Percentiles rank a stretch among this genome's conserved stretches.
Evolutionary conservation across 345 rosid genomes (phyloP).

Genomic region (Lepidium sativum): DNA sequence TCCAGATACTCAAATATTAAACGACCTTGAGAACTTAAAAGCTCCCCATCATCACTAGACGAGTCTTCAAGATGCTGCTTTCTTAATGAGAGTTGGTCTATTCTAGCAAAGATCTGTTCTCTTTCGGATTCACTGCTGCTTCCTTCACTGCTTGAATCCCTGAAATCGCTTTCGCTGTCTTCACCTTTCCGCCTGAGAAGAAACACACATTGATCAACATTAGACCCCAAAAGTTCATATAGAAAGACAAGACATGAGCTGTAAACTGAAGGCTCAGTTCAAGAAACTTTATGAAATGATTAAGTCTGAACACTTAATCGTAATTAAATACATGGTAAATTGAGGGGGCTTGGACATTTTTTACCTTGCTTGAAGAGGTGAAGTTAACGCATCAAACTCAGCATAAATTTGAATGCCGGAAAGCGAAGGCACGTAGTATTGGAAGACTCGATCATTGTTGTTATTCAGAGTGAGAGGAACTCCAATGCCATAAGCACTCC

Average conservation of each 20-base stretch:
- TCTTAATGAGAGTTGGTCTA: constrained; percentile 45
- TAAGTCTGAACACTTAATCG: background rate
- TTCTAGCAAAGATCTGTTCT: constrained; percentile 28
- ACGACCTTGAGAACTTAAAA: constrained; percentile 38
- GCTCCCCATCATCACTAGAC: constrained; percentile 72
- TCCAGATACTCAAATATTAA: constrained; percentile 76
- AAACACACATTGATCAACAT: background rate
- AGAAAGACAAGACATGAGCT: background rate
- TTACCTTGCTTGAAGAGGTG: constrained; percentile 45
- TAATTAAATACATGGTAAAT: background rate
- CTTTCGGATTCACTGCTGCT: constrained; percentile 61
- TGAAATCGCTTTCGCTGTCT: constrained; percentile 71
- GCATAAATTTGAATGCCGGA: constrained; percentile 60
- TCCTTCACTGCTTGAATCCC: constrained; percentile 69
- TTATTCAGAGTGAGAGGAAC: constrained; percentile 47
- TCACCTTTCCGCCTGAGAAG: constrained; percentile 38
- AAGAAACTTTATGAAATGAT: background rate
- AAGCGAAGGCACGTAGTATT: constrained; percentile 64
- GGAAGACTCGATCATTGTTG: constrained; percentile 47
- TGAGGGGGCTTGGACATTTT: background rate
- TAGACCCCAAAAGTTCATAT: background rate
- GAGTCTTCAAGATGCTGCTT: constrained; percentile 42
- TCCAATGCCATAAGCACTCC: constrained; percentile 83
- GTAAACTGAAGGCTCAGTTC: background rate
- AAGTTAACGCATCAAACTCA: constrained; percentile 32